Evolutionary conservation across 208 protist species (phyloP).

Genomic region (Leishmania tarentolae): DNA sequence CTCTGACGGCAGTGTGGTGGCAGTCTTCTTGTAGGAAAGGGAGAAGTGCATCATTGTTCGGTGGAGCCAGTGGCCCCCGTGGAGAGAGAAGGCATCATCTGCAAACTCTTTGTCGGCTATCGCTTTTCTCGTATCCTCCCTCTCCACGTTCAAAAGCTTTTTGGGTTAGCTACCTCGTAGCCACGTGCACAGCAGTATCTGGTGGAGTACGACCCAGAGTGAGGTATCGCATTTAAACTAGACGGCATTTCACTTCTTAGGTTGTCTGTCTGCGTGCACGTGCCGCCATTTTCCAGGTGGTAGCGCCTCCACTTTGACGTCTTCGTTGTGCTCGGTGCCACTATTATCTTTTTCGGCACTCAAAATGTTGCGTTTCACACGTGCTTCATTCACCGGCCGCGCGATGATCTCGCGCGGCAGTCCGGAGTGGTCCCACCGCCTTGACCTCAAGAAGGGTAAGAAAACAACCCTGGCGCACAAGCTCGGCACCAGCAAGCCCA

Average conservation of each 20-base stretch:
- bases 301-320: not conserved
- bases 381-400: constrained; percentile 62
- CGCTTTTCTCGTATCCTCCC: not conserved
- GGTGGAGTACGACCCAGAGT: not conserved
- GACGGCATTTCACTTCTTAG: not conserved
- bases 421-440: constrained; percentile 89
- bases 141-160: not conserved
- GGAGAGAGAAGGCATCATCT: not conserved
- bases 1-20: not conserved
- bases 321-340: not conserved
- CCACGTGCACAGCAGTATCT: not conserved
- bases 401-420: constrained; percentile 92
- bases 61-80: not conserved
- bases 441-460: constrained; percentile 91
- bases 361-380: constrained; percentile 73
- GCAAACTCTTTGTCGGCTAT: not conserved
- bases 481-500: constrained; percentile 90
- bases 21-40: not conserved
- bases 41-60: not conserved
- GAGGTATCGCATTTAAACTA: not conserved
- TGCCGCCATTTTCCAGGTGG: not conserved
- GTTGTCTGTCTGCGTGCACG: not conserved
- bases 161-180: not conserved
- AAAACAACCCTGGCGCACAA: constrained; percentile 90
- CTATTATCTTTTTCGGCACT: not conserved